These are phyloP conservation scores for Elongisporangium anandrum DNA, from an alignment of 352 stramenopile species.

Conservation along the genomic window DNA sequence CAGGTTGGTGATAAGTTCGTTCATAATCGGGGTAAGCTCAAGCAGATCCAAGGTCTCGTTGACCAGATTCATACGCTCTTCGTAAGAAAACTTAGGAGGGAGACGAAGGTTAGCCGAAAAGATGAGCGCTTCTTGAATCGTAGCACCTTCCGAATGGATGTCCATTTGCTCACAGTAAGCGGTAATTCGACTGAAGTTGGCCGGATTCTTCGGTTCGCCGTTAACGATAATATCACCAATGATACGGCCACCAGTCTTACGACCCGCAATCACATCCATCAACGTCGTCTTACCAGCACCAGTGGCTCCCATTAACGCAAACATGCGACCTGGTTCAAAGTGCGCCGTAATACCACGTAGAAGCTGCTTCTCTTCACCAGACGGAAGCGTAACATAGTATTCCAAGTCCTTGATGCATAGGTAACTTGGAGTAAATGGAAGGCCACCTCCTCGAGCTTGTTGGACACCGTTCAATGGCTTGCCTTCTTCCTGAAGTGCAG, in stretches of 20 bases:
- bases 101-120: slow-evolving; percentile 90
- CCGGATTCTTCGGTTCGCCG: slow-evolving; percentile 72
- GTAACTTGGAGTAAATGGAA: slow-evolving; percentile 38
- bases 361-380: slow-evolving; percentile 48
- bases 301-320: slow-evolving; percentile 65
- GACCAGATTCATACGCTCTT: slow-evolving; percentile 47
- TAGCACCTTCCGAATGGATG: slow-evolving; percentile 76
- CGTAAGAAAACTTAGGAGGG: slow-evolving; percentile 28
- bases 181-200: slow-evolving; percentile 77
- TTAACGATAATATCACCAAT: slow-evolving; percentile 88
- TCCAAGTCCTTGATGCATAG: slow-evolving; percentile 45
- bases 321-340: slow-evolving; percentile 58
- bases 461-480: neutral
- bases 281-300: slow-evolving; percentile 62
- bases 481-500: slow-evolving; percentile 7
- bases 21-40: slow-evolving; percentile 34
- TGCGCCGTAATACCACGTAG: slow-evolving; percentile 37
- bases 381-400: slow-evolving; percentile 60
- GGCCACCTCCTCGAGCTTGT: slow-evolving; percentile 10
- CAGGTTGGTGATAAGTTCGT: slow-evolving; percentile 38
- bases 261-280: slow-evolving; percentile 56
- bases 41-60: slow-evolving; percentile 53
- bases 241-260: slow-evolving; percentile 58
- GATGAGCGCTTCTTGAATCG: slow-evolving; percentile 85
- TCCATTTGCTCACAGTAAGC: slow-evolving; percentile 93